Base-by-base conservation (phyloP, 352 stramenopile genomes). In the Lagenidium giganteum region DNA sequence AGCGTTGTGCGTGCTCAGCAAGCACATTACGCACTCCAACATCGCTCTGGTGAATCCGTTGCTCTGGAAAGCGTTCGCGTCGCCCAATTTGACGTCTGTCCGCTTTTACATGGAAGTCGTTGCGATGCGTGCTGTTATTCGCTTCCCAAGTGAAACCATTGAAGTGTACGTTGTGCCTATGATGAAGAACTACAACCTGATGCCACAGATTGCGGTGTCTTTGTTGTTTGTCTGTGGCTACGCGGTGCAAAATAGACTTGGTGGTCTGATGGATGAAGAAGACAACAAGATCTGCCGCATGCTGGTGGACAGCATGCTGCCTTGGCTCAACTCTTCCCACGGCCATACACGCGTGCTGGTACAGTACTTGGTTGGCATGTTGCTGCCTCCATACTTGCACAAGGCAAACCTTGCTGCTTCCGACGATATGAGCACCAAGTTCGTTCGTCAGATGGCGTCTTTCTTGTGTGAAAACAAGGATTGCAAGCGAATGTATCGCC, bases 91-190 rank as follows among this genome's bases (percentile, higher is more conserved):
- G 14, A 62, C 66, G 7, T 61, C 64, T 24, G 69, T 87, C 27
- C 68, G 76, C 5, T 83, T 77, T 43, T 88, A 82, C 59, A 78
- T 85, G 51, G 76, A 88, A 46, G 45, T 87, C 16, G 79, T 87
- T 18, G 58, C 54, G 7, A 88, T 88, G 68, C 70, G 67, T 9
- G 46, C 85, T 20, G 39, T 61, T 12, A 43, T 57, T 17, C 62
- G 57, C 8, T 83, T 78, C 27, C 71, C 74, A 1, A 17, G 11
- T 2, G 38, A 56, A 3, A 61, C 72, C 5, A 67, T 74, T 30
- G 38, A 45, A 4, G 18, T 30, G 4, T 42, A 68, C 37, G 21
- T 82, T 27, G 50, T 82, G 29, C 65, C 70, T n/a, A 64, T 86
- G 48, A 67, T 87, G 18, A 31, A 44, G 9, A 61, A 87, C 28